Evolutionary conservation across 257 asterid genomes (phyloP), one percentile per base, ranked within the genome.

Genomic region (Rehmannia glutinosa): DNA sequence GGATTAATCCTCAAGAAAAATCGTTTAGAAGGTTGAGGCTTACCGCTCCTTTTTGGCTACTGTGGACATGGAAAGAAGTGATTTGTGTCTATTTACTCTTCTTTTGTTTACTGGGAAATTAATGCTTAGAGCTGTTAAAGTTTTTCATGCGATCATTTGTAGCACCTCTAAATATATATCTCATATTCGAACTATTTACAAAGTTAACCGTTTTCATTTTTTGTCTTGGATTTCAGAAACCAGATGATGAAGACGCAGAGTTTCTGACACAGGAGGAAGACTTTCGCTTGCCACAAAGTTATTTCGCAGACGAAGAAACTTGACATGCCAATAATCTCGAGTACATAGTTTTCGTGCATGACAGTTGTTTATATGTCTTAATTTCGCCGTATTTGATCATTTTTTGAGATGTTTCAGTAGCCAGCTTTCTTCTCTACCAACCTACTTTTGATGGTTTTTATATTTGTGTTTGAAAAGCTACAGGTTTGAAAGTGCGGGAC

Each of bases 231-330:
- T 77, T 76, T 66, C 90, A 92, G 98, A 83, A 87, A 76, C 86
- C 92, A 51, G 98, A 92, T 49, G 96, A 87, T 9, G 97, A 92
- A 65, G 96, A 85, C 2, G 21, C 78, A 1, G 96, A 89, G 49
- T 68, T 92, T 46, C 76, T 89, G 64, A 78, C 59, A 39, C 87
- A 78, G 19, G 92, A 92, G 80, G 96, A 89, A 74, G 97, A 92
- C 32, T 92, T 92, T 72, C 80, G 83, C 77, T 72, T 92, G 79
- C 98, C 98, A 3, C 85, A 80, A 54, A 85, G 95, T 64, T 92
- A 76, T 72, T 87, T 92, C 54, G 69, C 11, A 0, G 80, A 74
- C 66, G 90, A 87, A 4, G 95, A 92, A 6, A 68, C 85, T 41
- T 83, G 82, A 87, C 21, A 36, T 41, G n/a, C 17, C 63, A 54